Evolutionary conservation across 2,329 filamentous ascomycete species (phyloP), one percentile per base, ranked within the genome.

Genomic region (Talaromyces verruculosus): DNA sequence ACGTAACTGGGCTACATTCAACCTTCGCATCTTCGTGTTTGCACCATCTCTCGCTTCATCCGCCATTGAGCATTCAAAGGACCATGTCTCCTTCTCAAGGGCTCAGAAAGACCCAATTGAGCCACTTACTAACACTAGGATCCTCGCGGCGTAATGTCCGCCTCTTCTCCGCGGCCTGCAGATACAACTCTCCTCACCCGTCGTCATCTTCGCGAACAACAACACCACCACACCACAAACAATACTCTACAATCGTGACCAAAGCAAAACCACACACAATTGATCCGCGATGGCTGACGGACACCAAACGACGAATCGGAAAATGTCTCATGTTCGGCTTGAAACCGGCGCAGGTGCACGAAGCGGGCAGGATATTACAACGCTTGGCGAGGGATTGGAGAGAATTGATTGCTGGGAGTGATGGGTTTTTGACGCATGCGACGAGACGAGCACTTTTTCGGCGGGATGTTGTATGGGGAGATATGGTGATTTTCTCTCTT

Each of bases 391-490:
- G 74, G 8, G 87, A 92, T 69, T 95, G 92, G 92, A 82, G 90
- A 51, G 85, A 87, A 69, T 79, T 95, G 65, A 79, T 91, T 35
- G 90, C 89, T 0, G 91, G 91, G 0, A 88, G 87, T 65, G 90
- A 94, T 72, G 91, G 92, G 0, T 96, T 88, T 75, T 77, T 95
- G 68, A 91, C 88, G 0, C 84, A 82, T 11, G 81, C 84, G 67
- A 83, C 85, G 70, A 82, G 87, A 61, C 86, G 84, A 55, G 87
- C 91, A 0, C 74, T 94, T 39, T 86, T 87, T 68, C 81, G 84
- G 63, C 88, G 91, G 67, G 83, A 84, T 69, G 89, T 96, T 28
- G 88, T 87, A 0, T 96, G 91, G 92, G 93, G 92, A 35, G 92
- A 97, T 76, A 92, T 93, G 90, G 91, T 92, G 79, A 25, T 28